These are phyloP conservation scores for Sporothrix mexicana DNA, from an alignment of 2,329 filamentous ascomycete genomes.

Conservation along the genomic window DNA sequence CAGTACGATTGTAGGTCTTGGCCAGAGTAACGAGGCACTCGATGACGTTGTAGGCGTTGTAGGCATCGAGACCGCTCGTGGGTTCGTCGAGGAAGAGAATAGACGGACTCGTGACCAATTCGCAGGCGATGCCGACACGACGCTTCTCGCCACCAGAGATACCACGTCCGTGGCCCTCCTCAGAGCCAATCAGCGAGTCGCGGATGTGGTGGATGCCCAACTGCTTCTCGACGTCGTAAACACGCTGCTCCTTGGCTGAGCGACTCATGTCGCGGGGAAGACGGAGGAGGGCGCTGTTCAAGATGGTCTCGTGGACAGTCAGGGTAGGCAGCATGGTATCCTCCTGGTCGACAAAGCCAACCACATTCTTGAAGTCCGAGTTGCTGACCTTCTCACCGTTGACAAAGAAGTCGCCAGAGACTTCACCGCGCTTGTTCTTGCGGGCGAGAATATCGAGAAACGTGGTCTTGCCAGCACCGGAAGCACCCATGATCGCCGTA, in stretches of 20 bases:
- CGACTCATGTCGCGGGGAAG: slow-evolving; percentile 91
- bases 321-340: slow-evolving; percentile 95
- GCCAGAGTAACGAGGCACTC: slow-evolving; percentile 94
- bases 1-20: slow-evolving; percentile 94
- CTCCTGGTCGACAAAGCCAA: slow-evolving; percentile 97
- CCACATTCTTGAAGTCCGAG: slow-evolving; percentile 84
- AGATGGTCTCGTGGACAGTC: slow-evolving; percentile 96
- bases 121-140: slow-evolving; percentile 94
- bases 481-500: slow-evolving; percentile 97
- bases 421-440: slow-evolving; percentile 90
- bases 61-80: slow-evolving; percentile 93
- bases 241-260: slow-evolving; percentile 85
- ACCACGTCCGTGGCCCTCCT: slow-evolving; percentile 90
- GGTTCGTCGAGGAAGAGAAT: slow-evolving; percentile 97
- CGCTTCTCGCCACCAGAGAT: slow-evolving; percentile 98
- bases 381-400: slow-evolving; percentile 91
- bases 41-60: slow-evolving; percentile 97
- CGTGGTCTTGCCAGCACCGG: slow-evolving; percentile 94
- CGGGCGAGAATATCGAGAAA: slow-evolving; percentile 95
- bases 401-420: slow-evolving; percentile 83
- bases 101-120: slow-evolving; percentile 94
- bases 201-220: slow-evolving; percentile 93
- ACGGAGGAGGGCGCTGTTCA: slow-evolving; percentile 89
- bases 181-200: slow-evolving; percentile 93
- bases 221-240: slow-evolving; percentile 92